Conservation (phyloP, 1,139 yeast species). For the Candida sp. region DNA sequence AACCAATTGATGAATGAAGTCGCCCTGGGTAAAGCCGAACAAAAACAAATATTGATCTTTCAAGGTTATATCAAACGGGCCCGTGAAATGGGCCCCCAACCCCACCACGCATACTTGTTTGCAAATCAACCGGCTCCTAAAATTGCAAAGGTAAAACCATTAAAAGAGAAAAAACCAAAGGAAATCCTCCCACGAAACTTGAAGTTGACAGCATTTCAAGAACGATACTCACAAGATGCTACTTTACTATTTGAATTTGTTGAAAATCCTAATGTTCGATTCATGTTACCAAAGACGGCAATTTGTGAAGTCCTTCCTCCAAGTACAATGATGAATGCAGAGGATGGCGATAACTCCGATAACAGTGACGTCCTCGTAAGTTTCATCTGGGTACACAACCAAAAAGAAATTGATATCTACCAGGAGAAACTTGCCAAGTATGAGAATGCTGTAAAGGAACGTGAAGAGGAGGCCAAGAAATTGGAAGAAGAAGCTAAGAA, state of each 20-base stretch:
- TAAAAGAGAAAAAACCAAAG: slow-evolving; percentile 19
- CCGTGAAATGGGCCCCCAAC: slow-evolving; percentile 66
- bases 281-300: slow-evolving; percentile 69
- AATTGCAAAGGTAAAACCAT: slow-evolving; percentile 13
- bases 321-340: slow-evolving; percentile 14
- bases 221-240: slow-evolving; percentile 62
- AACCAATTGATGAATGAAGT: slow-evolving; percentile 76
- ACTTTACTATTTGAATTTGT: slow-evolving; percentile 80
- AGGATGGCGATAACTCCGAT: slow-evolving; percentile 25
- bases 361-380: slow-evolving; percentile 58
- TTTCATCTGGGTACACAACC: slow-evolving; percentile 58
- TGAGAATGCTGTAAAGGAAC: slow-evolving; percentile 19
- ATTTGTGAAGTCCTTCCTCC: slow-evolving; percentile 59
- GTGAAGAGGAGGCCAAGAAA: slow-evolving; percentile 22
- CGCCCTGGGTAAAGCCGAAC: slow-evolving; percentile 75
- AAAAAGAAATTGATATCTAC: slow-evolving; percentile 45
- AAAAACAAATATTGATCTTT: slow-evolving; percentile 68
- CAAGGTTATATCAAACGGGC: slow-evolving; percentile 80
- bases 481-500: slow-evolving; percentile 22
- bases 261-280: slow-evolving; percentile 77
- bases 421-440: slow-evolving; percentile 35
- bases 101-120: slow-evolving; percentile 36
- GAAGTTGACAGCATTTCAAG: slow-evolving; percentile 73
- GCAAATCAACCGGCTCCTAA: slow-evolving; percentile 7
- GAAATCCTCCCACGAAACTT: slow-evolving; percentile 37